A percentile compares a stretch with the other conserved stretches of the same genome.
phyloP scores from a whole-genome alignment of 345 rosid species.

The Luvunga scandens region DNA sequence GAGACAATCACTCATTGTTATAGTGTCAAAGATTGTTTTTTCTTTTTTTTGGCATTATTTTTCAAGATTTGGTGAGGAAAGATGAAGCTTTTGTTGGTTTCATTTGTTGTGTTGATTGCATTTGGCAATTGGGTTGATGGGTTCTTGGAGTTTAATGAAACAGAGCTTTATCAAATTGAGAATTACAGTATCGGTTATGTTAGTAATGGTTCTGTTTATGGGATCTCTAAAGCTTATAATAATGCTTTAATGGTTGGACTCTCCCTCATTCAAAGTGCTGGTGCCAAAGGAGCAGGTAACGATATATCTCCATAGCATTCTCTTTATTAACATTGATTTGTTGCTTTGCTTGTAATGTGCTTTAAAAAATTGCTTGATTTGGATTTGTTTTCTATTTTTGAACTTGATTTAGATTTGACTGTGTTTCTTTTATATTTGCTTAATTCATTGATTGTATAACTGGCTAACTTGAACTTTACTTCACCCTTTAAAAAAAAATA shows the following conservation, averaged over 20 bases:
- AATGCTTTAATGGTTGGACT: slow-evolving; percentile 77
- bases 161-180: slow-evolving; percentile 50
- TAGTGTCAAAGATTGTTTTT: background rate
- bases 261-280: slow-evolving; percentile 72
- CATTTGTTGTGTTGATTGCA: slow-evolving; percentile 22
- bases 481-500: background rate
- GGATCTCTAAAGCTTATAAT: slow-evolving; percentile 35
- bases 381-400: background rate
- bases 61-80: slow-evolving; percentile 9
- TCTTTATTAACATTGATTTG: background rate
- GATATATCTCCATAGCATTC: background rate
- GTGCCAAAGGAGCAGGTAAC: slow-evolving; percentile 81
- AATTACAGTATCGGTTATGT: slow-evolving; percentile 15
- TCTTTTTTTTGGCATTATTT: background rate
- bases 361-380: slow-evolving; percentile 12
- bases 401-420: slow-evolving; percentile 1
- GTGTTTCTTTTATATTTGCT: background rate
- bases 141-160: slow-evolving; percentile 51
- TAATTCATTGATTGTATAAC: background rate
- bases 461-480: background rate
- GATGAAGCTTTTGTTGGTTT: slow-evolving; percentile 42
- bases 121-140: slow-evolving; percentile 39
- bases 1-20: background rate
- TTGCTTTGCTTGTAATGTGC: background rate
- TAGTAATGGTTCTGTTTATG: slow-evolving; percentile 16